Evolutionary conservation across 331 rosid species (phyloP).

Genomic region (Saraca asoca): DNA sequence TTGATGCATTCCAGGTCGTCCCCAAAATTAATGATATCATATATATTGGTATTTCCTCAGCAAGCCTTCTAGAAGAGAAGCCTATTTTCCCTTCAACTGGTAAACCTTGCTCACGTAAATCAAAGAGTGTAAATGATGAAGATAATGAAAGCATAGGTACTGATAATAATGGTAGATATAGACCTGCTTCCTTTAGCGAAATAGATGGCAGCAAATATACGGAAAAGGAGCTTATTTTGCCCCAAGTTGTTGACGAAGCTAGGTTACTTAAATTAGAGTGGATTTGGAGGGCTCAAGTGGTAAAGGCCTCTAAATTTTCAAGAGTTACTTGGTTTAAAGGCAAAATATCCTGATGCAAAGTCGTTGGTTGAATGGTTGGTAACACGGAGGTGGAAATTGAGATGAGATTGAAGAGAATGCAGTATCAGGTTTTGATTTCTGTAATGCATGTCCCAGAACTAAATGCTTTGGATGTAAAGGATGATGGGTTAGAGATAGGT

Average conservation of each 20-base stretch:
- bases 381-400: constrained; percentile 96
- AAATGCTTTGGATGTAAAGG: constrained; percentile 56
- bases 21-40: constrained; percentile 68
- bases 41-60: constrained; percentile 54
- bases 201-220: constrained; percentile 77
- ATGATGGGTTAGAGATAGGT: constrained; percentile 83
- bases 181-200: constrained; percentile 62
- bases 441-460: constrained; percentile 76
- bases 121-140: constrained; percentile 37
- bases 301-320: constrained; percentile 71
- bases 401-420: constrained; percentile 78
- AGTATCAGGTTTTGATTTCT: constrained; percentile 64
- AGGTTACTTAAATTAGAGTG: constrained; percentile 58
- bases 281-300: constrained; percentile 84
- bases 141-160: constrained; percentile 30
- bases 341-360: constrained; percentile 73
- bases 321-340: constrained; percentile 69
- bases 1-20: constrained; percentile 87
- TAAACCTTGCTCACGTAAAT: constrained; percentile 77
- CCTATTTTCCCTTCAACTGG: constrained; percentile 91
- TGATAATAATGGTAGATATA: constrained; percentile 39
- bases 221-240: constrained; percentile 89
- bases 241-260: constrained; percentile 64
- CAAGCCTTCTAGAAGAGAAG: constrained; percentile 50
- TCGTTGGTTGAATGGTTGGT: constrained; percentile 80